Percentiles rank a stretch among this genome's conserved stretches.
Conservation (phyloP, 768 basidiomycete species). For the Agaricus sinodeliciosus region DNA sequence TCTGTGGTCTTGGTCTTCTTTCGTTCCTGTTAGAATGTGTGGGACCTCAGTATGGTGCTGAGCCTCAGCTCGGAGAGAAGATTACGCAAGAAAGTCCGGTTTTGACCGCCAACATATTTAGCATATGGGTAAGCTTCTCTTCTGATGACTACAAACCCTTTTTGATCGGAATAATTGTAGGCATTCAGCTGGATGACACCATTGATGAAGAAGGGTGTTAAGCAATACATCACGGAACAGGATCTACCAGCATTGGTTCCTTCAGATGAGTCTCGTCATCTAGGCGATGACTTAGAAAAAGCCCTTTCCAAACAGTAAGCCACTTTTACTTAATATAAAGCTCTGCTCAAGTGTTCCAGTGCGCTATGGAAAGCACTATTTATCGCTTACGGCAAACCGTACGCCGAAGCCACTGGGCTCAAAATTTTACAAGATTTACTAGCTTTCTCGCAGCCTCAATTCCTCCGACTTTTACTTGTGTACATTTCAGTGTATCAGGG, state of each 20-base stretch:
- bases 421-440: slow-evolving; percentile 79
- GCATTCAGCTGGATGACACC: slow-evolving; percentile 85
- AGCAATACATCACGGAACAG: slow-evolving; percentile 68
- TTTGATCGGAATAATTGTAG: slow-evolving; percentile 20
- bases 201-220: slow-evolving; percentile 63
- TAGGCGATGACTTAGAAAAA: slow-evolving; percentile 53
- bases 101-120: slow-evolving; percentile 74
- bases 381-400: slow-evolving; percentile 74
- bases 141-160: background rate
- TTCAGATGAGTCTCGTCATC: slow-evolving; percentile 60
- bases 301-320: slow-evolving; percentile 61
- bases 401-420: slow-evolving; percentile 49
- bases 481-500: slow-evolving; percentile 79
- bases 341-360: slow-evolving; percentile 24
- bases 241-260: slow-evolving; percentile 75
- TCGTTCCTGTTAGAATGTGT: slow-evolving; percentile 63
- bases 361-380: slow-evolving; percentile 71
- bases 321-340: background rate
- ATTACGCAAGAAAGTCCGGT: slow-evolving; percentile 57
- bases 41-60: slow-evolving; percentile 51
- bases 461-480: slow-evolving; percentile 69
- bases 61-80: slow-evolving; percentile 21
- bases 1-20: slow-evolving; percentile 39
- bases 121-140: slow-evolving; percentile 46
- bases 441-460: slow-evolving; percentile 81